Evolutionary conservation across 2,329 filamentous ascomycete genomes (phyloP), one percentile per base, ranked within the genome.

Genomic region (Neonectria neomacrospora): DNA sequence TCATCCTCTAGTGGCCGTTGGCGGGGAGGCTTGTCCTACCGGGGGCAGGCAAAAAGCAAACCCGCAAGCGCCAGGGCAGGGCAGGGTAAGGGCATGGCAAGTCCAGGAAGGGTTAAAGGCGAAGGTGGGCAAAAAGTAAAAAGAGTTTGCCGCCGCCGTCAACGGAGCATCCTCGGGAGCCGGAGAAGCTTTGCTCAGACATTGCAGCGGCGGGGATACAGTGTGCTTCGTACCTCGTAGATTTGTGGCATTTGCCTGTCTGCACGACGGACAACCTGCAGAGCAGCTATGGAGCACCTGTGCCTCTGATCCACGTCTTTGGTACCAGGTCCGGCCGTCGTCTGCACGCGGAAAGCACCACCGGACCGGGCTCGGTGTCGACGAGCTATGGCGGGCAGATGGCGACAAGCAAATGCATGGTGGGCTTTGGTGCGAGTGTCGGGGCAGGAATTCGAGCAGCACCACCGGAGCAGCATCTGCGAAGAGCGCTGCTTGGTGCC

Each of bases 151-250:
- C 45, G 69, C 64, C 67, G 64, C 71, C 66, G 66, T 72, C 64
- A 66, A 69, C 70, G 70, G 70, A 72, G 70, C 63, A 71, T 72
- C 69, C 50, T 71, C 69, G 70, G 69, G 44, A 50, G 67, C 54
- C 64, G 62, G 54, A 51, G 54, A 50, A 62, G 60, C 54, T 22
- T 41, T 58, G 14, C 48, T 58, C 52, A 62, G 54, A 51, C 37
- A 51, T 60, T 34, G 54, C 47, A 57, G 48, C 47, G 30, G 51
- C 44, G 44, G 56, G 32, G 26, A 30, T n/a, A 53, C 14, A 28
- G 44, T 48, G 23, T 16, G 44, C 23, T 18, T 26, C 34, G 34
- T 37, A n/a, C 34, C 5, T 11, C 34, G 34, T 37, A n/a, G 34
- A 37, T 37, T 6, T 37, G 34, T 37, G 34, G 34, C 34, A 37